Evolutionary conservation across 495 filamentous ascomycete genomes (phyloP).

Genomic region (Acidiella bohemica): DNA sequence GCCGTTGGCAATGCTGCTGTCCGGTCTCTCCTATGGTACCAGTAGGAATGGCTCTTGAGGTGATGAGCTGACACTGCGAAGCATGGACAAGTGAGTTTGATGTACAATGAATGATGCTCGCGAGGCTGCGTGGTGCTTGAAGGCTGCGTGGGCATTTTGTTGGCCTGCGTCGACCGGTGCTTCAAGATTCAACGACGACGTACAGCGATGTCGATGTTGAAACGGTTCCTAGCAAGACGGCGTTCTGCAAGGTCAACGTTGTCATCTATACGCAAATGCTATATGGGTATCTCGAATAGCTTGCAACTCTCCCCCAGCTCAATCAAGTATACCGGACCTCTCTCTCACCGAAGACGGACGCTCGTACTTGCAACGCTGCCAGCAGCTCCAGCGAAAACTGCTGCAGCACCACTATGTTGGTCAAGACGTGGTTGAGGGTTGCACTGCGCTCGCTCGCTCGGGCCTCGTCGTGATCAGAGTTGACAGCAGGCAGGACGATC

Average conservation of each 20-base stretch:
- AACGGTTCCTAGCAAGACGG: no score
- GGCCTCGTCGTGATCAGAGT: constrained; percentile 10
- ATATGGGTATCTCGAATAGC: no score
- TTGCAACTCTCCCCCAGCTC: no score
- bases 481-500: constrained; percentile 4
- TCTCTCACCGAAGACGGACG: constrained; percentile 54
- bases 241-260: no score
- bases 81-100: neutral
- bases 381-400: constrained; percentile 85
- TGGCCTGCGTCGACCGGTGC: no score
- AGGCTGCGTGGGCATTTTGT: no score
- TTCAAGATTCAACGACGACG: neutral
- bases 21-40: no score
- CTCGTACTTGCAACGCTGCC: constrained; percentile 72
- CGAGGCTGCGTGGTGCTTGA: no score
- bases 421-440: constrained; percentile 76
- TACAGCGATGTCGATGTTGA: neutral
- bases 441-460: constrained; percentile 16
- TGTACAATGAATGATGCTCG: no score
- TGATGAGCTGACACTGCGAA: neutral
- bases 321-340: constrained; percentile 45
- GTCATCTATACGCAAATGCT: no score
- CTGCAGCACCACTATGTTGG: constrained; percentile 59
- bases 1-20: no score
- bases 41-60: neutral